Conservation (phyloP, 208 protist genomes). For the Angomonas deanei region DNA sequence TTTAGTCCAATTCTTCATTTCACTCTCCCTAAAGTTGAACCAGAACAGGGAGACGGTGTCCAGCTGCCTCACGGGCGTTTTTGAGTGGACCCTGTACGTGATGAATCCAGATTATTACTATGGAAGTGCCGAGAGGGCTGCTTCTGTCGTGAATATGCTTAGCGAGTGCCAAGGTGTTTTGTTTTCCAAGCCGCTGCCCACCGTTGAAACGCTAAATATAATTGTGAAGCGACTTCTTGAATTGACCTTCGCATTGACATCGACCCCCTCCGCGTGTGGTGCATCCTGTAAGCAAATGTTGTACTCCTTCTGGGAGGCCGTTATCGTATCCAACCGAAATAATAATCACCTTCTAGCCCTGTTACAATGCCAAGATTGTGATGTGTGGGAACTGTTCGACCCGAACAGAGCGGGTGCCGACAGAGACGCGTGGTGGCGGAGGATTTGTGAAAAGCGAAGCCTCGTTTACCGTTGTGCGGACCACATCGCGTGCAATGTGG, state of each 20-base stretch:
- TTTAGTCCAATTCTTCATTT: conserved; percentile 31
- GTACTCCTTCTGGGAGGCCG: conserved; percentile 27
- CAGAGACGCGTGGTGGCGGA: not conserved
- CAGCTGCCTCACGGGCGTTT: conserved; percentile 28
- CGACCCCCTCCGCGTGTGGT: conserved; percentile 2
- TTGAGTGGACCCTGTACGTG: conserved; percentile 66
- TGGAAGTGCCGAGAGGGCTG: conserved; percentile 23
- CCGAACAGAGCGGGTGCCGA: not conserved
- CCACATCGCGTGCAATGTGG: not conserved
- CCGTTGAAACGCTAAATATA: conserved; percentile 30
- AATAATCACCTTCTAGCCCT: conserved; percentile 6
- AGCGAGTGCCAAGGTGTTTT: conserved; percentile 30
- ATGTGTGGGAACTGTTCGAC: not conserved
- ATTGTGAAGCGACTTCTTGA: conserved; percentile 37
- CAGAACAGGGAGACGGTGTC: conserved; percentile 19
- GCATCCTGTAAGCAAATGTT: conserved; percentile 20
- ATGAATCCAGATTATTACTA: conserved; percentile 31
- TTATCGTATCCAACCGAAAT: conserved; percentile 22
- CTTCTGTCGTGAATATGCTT: conserved; percentile 32
- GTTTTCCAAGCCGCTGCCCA: conserved; percentile 40
- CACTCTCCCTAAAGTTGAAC: conserved; percentile 24
- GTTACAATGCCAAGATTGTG: conserved; percentile 6
- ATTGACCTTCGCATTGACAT: conserved; percentile 29
- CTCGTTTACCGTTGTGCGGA: not conserved
- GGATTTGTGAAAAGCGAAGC: not conserved